A percentile compares a stretch with the other conserved stretches of the same genome.
Evolutionary conservation across 2,329 filamentous ascomycete species (phyloP).

Genomic region (Ceratocystis diversiconidia): DNA sequence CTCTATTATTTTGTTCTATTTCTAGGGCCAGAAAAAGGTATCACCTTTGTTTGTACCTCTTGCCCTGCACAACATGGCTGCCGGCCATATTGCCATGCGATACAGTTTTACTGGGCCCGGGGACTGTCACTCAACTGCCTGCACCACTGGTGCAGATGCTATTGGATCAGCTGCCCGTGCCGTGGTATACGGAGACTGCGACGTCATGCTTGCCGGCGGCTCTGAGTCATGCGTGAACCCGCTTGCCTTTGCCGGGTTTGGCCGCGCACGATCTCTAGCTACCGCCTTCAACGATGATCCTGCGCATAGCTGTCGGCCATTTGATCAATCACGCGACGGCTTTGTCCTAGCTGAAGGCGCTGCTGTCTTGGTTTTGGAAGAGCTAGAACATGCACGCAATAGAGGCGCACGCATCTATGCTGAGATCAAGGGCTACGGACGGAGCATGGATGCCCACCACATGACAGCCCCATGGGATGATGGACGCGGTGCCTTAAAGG

Average conservation of each 20-base stretch:
- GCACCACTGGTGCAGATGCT: conserved; percentile 88
- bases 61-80: conserved; percentile 85
- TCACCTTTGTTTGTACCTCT: conserved; percentile 88
- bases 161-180: conserved; percentile 89
- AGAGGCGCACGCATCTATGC: conserved; percentile 75
- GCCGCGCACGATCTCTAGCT: conserved; percentile 70
- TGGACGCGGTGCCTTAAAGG: conserved; percentile 64
- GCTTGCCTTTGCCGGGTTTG: conserved; percentile 81
- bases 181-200: conserved; percentile 77
- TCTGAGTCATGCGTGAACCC: conserved; percentile 94
- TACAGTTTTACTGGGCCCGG: conserved; percentile 84
- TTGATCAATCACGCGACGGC: conserved; percentile 63
- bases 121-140: conserved; percentile 84
- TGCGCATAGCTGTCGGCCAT: conserved; percentile 62
- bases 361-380: conserved; percentile 76
- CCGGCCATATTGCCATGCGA: conserved; percentile 87
- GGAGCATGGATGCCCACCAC: conserved; percentile 81
- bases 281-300: conserved; percentile 67
- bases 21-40: conserved; percentile 81
- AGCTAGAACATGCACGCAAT: conserved; percentile 70
- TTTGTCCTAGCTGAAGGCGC: conserved; percentile 93
- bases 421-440: conserved; percentile 77
- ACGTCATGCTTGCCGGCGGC: conserved; percentile 93
- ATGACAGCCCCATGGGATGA: conserved; percentile 81
- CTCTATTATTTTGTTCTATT: not conserved